Evolutionary conservation across 225 moss, liverwort and hornwort species (phyloP).

Genomic region (Polytrichum formosum): DNA sequence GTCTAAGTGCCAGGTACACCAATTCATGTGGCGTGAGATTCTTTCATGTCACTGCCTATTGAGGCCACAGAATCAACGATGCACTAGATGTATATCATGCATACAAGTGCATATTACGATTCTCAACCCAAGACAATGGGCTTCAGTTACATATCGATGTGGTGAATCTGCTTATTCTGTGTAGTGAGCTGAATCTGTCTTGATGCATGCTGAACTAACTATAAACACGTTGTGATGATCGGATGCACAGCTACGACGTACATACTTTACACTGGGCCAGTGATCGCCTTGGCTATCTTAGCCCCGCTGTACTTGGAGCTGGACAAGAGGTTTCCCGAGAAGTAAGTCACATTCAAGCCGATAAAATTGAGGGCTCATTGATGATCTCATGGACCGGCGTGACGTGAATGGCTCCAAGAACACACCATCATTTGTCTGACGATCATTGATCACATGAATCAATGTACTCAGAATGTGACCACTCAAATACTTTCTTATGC

Average conservation of each 20-base stretch:
- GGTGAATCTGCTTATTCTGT: neutral
- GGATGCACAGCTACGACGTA: slow-evolving; percentile 22
- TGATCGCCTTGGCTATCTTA: slow-evolving; percentile 32
- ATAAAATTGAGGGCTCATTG: too few species aligned
- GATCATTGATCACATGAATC: too few species aligned
- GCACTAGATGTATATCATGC: neutral
- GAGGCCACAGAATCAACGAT: neutral
- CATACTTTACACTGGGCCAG: slow-evolving; percentile 26
- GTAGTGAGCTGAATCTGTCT: neutral
- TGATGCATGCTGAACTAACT: neutral
- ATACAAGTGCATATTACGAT: neutral
- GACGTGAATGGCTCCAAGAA: too few species aligned
- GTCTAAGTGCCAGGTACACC: too few species aligned
- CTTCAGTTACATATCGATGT: neutral
- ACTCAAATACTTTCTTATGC: too few species aligned
- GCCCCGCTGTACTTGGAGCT: slow-evolving; percentile 43
- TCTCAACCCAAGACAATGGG: neutral
- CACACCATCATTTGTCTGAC: too few species aligned
- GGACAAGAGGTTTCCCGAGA: slow-evolving; percentile 29
- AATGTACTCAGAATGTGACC: too few species aligned
- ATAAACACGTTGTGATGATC: neutral
- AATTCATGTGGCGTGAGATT: too few species aligned
- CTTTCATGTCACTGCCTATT: too few species aligned
- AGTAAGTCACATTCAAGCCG: slow-evolving; percentile 10
- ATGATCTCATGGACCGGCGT: too few species aligned